Percentiles rank a stretch among this genome's conserved stretches.
Conservation (phyloP, 352 stramenopile species). For the Globisporangium abappressorium region DNA sequence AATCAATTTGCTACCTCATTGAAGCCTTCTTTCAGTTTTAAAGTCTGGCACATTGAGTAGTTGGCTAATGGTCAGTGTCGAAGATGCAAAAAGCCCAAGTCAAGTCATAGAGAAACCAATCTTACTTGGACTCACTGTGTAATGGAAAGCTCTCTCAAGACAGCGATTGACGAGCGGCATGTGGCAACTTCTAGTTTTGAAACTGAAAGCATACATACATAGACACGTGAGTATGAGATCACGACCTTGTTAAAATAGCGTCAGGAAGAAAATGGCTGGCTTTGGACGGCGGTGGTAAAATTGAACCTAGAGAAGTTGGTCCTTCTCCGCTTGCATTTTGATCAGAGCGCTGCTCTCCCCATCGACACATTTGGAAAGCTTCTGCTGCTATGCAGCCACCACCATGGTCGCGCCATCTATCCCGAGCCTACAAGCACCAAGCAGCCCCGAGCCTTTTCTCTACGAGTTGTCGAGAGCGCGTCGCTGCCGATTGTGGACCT, state of each 20-base stretch:
- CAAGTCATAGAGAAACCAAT: neutral
- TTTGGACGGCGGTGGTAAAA: neutral
- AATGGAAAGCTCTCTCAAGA: neutral
- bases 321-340: neutral
- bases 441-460: conserved; percentile 1
- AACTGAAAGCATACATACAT: neutral
- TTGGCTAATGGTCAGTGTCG: neutral
- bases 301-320: neutral
- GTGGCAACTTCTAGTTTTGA: neutral
- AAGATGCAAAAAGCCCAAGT: neutral
- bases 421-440: neutral
- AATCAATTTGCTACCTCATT: neutral
- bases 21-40: neutral
- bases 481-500: conserved; percentile 11
- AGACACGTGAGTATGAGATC: neutral
- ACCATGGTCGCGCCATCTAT: neutral
- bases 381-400: neutral
- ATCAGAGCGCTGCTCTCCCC: neutral
- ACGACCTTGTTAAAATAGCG: neutral
- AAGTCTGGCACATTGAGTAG: neutral
- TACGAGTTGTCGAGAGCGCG: conserved; percentile 19
- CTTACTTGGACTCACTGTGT: neutral
- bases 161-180: neutral
- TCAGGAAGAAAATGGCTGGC: neutral
- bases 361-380: neutral